Percentiles rank a stretch among this genome's conserved stretches.
Conservation (phyloP, 2,329 filamentous ascomycete species). For the Mycosphaerella arachidis region DNA sequence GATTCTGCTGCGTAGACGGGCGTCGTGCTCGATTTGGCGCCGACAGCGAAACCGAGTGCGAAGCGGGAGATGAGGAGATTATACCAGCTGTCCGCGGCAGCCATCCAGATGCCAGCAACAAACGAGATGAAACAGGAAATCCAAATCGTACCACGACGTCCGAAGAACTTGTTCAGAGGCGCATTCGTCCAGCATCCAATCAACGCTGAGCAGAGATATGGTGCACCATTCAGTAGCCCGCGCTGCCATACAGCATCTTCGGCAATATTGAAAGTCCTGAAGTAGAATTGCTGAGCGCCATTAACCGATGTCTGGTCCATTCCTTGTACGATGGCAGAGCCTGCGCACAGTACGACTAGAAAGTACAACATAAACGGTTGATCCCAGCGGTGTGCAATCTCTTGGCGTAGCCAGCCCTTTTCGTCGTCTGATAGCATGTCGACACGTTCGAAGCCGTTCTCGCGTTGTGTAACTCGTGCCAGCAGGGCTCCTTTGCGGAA, state of each 20-base stretch:
- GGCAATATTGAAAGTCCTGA: slow-evolving; percentile 32
- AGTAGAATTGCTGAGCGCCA: slow-evolving; percentile 28
- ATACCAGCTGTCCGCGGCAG: slow-evolving; percentile 61
- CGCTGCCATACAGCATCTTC: slow-evolving; percentile 36
- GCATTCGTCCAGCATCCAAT: slow-evolving; percentile 36
- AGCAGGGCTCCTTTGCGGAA: slow-evolving; percentile 47
- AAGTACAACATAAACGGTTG: slow-evolving; percentile 59
- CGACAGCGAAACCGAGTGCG: slow-evolving; percentile 58
- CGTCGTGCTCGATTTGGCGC: slow-evolving; percentile 41
- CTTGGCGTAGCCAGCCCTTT: slow-evolving; percentile 38
- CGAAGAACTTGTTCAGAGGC: slow-evolving; percentile 30
- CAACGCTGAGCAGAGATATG: slow-evolving; percentile 44
- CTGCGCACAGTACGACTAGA: slow-evolving; percentile 50
- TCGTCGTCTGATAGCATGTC: slow-evolving; percentile 41
- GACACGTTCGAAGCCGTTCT: slow-evolving; percentile 41
- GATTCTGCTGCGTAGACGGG: slow-evolving; percentile 37
- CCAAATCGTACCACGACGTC: slow-evolving; percentile 29
- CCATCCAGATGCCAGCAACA: slow-evolving; percentile 2
- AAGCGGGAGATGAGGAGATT: slow-evolving; percentile 66
- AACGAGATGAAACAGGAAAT: slow-evolving; percentile 8
- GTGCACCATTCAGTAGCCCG: slow-evolving; percentile 49
- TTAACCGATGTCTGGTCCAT: slow-evolving; percentile 32
- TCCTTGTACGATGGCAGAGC: slow-evolving; percentile 28
- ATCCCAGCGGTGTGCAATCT: slow-evolving; percentile 53
- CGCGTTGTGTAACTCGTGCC: slow-evolving; percentile 47